Base-by-base conservation (phyloP, 371 early-diverging fungal species). In the Zancudomyces culisetae region DNA sequence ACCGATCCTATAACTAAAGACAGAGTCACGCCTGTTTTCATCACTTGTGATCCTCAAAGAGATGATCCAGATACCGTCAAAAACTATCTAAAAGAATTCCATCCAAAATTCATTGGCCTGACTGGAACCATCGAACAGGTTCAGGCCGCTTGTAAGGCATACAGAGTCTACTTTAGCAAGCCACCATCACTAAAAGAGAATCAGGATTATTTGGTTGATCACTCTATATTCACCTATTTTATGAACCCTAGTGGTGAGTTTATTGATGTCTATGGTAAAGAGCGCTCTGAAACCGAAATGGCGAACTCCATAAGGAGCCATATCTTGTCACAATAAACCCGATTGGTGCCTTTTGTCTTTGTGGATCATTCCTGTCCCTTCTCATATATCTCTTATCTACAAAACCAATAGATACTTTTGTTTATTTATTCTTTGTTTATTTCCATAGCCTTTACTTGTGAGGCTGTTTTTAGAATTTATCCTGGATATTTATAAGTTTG, bases 151-250 rank as follows among this genome's bases (percentile, higher is more conserved):
- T 93, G 94, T 48, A 90, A 87, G 68, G 71, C 84, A 0, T 97
- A 89, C 64, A 80, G 98, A 18, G 85, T 97, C 29, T 97, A 97
- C 68, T 90, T 86, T 48, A 70, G 71, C 54, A 75, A 83, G 66
- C 75, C 94, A 30, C 92, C 94, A 21, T 76, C 82, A 41, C 85
- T 87, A 42, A 75, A 78, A 21, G 81, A 80, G 30, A 87, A 81
- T 18, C 81, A 86, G 50, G 95, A 97, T 58, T 97, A 97, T 56
- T 62, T 97, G 29, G 96, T 97, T 6, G 98, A 97, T 57, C 98
- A 97, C 65, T 90, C 92, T 42, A 95, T 95, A 62, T 97, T 93
- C 71, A 88, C 93, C 56, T 97, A 93, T 60, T 70, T 97, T 24
- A 86, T 97, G 81, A 87, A 84, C 54, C 94, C 90, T 12, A 75